Evolutionary conservation across 2,329 filamentous ascomycete species (phyloP).

Genomic region (Colletotrichum sp.): DNA sequence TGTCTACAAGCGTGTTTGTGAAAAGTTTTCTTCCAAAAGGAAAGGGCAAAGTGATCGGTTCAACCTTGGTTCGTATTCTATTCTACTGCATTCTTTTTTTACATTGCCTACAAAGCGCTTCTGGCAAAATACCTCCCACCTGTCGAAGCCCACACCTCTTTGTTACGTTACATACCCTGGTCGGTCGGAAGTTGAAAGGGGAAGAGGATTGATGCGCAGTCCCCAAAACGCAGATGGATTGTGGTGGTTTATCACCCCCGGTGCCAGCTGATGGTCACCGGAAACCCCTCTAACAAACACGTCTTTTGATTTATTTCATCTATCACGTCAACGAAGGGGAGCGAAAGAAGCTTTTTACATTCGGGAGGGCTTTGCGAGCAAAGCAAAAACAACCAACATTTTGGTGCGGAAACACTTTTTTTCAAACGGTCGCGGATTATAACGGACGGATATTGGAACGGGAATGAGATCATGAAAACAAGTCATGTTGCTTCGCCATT

Average conservation of each 20-base stretch:
- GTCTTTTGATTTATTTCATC: constrained; percentile 7
- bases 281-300: not conserved
- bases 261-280: not conserved
- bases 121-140: constrained; percentile 7
- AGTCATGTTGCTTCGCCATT: constrained; percentile 17
- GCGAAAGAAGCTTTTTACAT: not conserved
- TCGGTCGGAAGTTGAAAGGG: constrained; percentile 15
- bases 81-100: constrained; percentile 15
- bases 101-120: not conserved
- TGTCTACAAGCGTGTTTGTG: constrained; percentile 16
- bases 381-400: not conserved
- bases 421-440: constrained; percentile 1
- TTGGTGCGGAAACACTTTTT: constrained; percentile 1
- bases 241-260: not conserved
- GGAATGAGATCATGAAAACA: constrained; percentile 17
- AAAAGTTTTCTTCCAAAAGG: constrained; percentile 2
- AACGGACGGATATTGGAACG: constrained; percentile 5
- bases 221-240: constrained; percentile 17
- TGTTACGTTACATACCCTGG: constrained; percentile 21
- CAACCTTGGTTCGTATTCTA: constrained; percentile 17
- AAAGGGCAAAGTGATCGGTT: constrained; percentile 16
- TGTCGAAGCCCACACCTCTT: constrained; percentile 13
- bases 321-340: not conserved
- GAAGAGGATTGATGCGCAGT: constrained; percentile 17
- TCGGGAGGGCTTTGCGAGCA: constrained; percentile 11